Evolutionary conservation across 352 stramenopile species (phyloP).

Genomic region (Sclerospora graminicola): DNA sequence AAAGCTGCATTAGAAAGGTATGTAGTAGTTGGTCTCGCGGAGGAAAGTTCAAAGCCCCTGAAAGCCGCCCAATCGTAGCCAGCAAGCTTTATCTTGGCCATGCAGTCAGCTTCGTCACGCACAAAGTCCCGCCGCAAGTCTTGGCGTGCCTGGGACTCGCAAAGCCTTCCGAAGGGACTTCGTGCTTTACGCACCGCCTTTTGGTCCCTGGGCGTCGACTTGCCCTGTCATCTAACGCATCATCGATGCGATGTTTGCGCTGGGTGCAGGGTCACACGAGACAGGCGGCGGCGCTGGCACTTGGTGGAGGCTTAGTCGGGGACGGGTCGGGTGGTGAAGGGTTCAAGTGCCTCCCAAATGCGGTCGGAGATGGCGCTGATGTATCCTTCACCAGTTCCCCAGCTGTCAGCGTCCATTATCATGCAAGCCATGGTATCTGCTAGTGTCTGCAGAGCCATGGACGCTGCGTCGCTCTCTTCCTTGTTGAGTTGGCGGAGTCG

Average conservation of each 20-base stretch:
- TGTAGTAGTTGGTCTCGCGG: too few relatives aligned
- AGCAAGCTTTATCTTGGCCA: slow-evolving; percentile 1
- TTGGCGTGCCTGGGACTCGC: not conserved
- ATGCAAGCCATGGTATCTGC: not conserved
- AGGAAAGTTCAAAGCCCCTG: too few relatives aligned
- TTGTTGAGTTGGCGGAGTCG: not conserved
- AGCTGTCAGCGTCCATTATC: slow-evolving; percentile 2
- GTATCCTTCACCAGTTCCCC: slow-evolving; percentile 6
- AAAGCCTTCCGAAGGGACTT: not conserved
- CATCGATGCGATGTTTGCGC: slow-evolving; percentile 3
- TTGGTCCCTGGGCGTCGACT: not conserved
- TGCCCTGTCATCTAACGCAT: slow-evolving; percentile 3
- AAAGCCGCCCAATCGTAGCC: too few relatives aligned
- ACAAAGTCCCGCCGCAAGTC: not conserved
- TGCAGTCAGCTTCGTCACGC: slow-evolving; percentile 1
- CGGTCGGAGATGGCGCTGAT: slow-evolving; percentile 6
- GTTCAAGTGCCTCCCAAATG: not conserved
- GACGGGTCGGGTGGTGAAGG: not conserved
- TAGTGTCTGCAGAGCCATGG: not conserved
- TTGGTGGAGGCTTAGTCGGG: not conserved
- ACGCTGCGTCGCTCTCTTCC: not conserved
- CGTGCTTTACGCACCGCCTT: not conserved
- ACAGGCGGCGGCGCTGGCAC: not conserved
- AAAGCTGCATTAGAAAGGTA: too few relatives aligned
- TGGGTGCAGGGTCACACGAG: slow-evolving; percentile 1